phyloP scores from a whole-genome alignment of 2,329 filamentous ascomycete genomes.

The Myrmaecium sp. region DNA sequence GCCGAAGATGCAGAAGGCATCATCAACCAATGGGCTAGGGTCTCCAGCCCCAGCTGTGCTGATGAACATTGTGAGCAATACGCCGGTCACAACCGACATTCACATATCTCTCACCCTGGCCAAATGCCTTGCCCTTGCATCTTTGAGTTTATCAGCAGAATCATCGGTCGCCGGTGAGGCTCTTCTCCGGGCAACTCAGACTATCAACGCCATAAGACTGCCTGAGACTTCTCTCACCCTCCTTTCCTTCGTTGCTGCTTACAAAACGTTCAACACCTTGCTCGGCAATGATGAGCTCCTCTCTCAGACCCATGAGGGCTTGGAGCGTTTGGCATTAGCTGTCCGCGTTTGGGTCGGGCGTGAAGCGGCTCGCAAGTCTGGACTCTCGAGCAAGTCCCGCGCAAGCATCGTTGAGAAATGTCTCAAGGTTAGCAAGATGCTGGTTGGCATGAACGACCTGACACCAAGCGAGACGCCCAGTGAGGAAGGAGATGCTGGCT shows the following conservation, averaged over 20 bases:
- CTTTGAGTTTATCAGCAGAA: too few relatives aligned
- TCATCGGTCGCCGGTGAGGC: constrained; percentile 9
- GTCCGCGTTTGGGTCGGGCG: constrained; percentile 31
- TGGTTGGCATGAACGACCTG: constrained; percentile 20
- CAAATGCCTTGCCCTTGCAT: constrained; percentile 39
- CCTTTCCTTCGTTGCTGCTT: constrained; percentile 28
- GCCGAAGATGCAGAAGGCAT: constrained; percentile 7
- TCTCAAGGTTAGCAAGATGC: constrained; percentile 24
- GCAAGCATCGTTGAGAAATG: constrained; percentile 24
- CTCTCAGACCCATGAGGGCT: constrained; percentile 17
- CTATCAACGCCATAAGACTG: constrained; percentile 21
- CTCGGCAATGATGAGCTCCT: constrained; percentile 16
- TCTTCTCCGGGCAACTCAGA: constrained; percentile 19
- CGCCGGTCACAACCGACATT: constrained; percentile 39
- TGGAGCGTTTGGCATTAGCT: constrained; percentile 26
- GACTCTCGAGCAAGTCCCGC: constrained; percentile 21
- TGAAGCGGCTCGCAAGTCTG: constrained; percentile 22
- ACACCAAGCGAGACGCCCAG: constrained; percentile 3
- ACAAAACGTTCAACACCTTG: constrained; percentile 23
- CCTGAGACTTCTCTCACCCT: constrained; percentile 22
- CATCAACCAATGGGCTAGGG: constrained; percentile 2
- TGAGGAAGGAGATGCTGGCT: constrained; percentile 14
- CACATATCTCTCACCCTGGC: constrained; percentile 40
- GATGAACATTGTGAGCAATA: constrained; percentile 34
- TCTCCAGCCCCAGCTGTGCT: too few relatives aligned